These are phyloP conservation scores for Tetrapisispora nanseiensis DNA, from an alignment of 805 yeast species.

Conservation along the genomic window DNA sequence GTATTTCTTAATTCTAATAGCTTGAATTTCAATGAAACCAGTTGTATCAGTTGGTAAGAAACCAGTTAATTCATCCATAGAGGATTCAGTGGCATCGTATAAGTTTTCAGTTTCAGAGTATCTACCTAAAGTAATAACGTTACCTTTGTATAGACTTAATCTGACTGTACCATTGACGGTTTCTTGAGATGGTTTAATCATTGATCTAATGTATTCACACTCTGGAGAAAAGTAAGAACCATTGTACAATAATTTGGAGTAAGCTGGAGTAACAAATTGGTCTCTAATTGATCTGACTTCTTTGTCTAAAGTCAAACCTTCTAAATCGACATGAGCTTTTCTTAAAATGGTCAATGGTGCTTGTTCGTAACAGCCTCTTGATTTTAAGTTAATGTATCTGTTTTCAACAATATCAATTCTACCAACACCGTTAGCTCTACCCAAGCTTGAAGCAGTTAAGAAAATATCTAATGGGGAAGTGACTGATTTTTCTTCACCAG, in stretches of 20 bases:
- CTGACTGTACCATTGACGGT: slow-evolving; percentile 96
- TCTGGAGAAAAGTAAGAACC: slow-evolving; percentile 98
- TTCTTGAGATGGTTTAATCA: slow-evolving; percentile 90
- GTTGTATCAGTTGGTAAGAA: slow-evolving; percentile 94
- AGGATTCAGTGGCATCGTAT: slow-evolving; percentile 95
- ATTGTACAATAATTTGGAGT: slow-evolving; percentile 85
- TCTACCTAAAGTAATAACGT: slow-evolving; percentile 78
- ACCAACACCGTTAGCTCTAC: slow-evolving; percentile 99
- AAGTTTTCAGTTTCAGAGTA: slow-evolving; percentile 91
- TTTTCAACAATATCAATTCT: slow-evolving; percentile 98
- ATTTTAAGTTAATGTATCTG: slow-evolving; percentile 96
- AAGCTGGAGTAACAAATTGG: slow-evolving; percentile 85
- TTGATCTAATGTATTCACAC: slow-evolving; percentile 87
- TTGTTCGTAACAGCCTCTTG: slow-evolving; percentile 99
- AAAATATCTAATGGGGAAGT: slow-evolving; percentile 89
- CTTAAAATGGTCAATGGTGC: slow-evolving; percentile 95
- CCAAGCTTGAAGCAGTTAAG: slow-evolving; percentile 85
- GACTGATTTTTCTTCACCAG: slow-evolving; percentile 50
- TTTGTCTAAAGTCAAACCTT: slow-evolving; percentile 93
- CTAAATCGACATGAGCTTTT: slow-evolving; percentile 89
- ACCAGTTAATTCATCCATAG: slow-evolving; percentile 98
- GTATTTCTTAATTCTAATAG: slow-evolving; percentile 95
- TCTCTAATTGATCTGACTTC: slow-evolving; percentile 97
- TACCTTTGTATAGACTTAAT: slow-evolving; percentile 88
- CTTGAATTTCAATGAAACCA: slow-evolving; percentile 96